phyloP scores from a whole-genome alignment of 352 stramenopile genomes.

The Phytophthora cactorum region DNA sequence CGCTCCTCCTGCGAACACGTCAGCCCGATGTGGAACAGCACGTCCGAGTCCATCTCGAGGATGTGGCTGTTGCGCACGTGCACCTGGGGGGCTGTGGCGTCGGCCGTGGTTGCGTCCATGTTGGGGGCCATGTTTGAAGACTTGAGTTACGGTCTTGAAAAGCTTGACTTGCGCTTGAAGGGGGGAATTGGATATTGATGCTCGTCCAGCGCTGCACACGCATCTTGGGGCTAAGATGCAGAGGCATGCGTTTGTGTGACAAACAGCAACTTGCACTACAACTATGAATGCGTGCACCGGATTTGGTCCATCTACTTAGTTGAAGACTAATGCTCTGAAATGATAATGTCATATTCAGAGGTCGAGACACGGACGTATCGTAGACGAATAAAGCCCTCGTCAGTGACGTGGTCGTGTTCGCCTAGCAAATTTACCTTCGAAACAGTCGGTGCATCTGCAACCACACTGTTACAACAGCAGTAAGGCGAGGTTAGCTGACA shows the following conservation, averaged over 20 bases:
- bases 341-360: constrained; percentile 20
- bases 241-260: constrained; percentile 19
- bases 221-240: constrained; percentile 15
- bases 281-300: constrained; percentile 26
- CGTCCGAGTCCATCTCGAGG: constrained; percentile 60
- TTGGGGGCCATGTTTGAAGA: constrained; percentile 34
- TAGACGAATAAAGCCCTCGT: constrained; percentile 18
- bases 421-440: neutral
- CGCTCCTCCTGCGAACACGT: constrained; percentile 58
- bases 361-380: constrained; percentile 15
- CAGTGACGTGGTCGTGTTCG: constrained; percentile 5
- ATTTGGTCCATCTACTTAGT: constrained; percentile 10
- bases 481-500: constrained; percentile 8
- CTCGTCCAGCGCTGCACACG: neutral
- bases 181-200: constrained; percentile 32
- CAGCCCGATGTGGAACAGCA: constrained; percentile 83
- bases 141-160: constrained; percentile 4
- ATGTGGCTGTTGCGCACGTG: constrained; percentile 77
- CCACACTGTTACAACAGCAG: neutral
- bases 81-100: constrained; percentile 17
- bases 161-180: constrained; percentile 16
- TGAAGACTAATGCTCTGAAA: constrained; percentile 9
- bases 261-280: constrained; percentile 21
- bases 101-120: constrained; percentile 23
- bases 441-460: constrained; percentile 3